Conservation (phyloP, 441 rosid genomes). For the Adansonia madagascariensis region DNA sequence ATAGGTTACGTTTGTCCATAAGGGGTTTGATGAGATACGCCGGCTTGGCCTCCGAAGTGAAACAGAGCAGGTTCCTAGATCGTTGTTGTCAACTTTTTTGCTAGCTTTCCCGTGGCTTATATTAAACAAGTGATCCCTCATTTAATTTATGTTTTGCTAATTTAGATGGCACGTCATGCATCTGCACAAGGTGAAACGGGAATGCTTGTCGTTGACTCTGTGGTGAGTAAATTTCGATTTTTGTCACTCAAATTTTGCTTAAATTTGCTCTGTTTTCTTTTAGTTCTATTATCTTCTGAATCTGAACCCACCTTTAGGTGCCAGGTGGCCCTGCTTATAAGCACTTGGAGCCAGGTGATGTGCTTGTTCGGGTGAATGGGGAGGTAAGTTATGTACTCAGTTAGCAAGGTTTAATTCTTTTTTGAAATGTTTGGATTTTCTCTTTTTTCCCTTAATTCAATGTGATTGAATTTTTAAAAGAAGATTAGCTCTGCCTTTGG, state of each 20-base stretch:
- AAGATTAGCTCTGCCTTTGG: neutral
- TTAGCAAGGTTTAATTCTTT: conserved; percentile 9
- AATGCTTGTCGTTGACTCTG: conserved; percentile 92
- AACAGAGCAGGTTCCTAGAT: conserved; percentile 80
- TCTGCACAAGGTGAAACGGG: conserved; percentile 84
- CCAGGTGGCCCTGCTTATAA: conserved; percentile 92
- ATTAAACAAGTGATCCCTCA: conserved; percentile 20
- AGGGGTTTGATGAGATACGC: conserved; percentile 96
- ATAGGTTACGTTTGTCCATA: conserved; percentile 81
- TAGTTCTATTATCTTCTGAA: conserved; percentile 10
- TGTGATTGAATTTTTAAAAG: conserved; percentile 6
- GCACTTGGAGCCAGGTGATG: conserved; percentile 91
- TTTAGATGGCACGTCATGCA: conserved; percentile 81
- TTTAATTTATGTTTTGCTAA: conserved; percentile 31
- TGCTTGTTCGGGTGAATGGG: conserved; percentile 85
- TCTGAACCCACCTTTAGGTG: conserved; percentile 54
- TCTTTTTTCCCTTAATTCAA: neutral
- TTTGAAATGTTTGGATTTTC: conserved; percentile 9
- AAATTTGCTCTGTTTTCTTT: conserved; percentile 17
- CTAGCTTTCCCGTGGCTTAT: conserved; percentile 23
- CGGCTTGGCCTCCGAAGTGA: conserved; percentile 86
- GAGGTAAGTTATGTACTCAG: conserved; percentile 54
- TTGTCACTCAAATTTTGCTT: neutral
- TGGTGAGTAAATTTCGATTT: conserved; percentile 52
- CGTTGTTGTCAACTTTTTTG: conserved; percentile 6